Conservation (phyloP, 306 rosid genomes). For the Albizia julibrissin region DNA sequence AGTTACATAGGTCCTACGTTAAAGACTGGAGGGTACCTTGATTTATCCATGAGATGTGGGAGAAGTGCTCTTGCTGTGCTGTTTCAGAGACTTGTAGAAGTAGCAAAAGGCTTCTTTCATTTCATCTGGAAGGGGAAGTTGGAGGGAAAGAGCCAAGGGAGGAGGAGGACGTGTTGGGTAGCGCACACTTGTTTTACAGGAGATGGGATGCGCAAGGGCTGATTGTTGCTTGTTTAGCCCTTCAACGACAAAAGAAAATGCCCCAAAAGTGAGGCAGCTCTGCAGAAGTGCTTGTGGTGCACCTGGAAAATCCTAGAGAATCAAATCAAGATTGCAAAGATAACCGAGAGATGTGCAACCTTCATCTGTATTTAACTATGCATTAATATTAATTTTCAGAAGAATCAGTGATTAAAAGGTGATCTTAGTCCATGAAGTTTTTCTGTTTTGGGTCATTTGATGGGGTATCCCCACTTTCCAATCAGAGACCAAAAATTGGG, state of each 20-base stretch:
- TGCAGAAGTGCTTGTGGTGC: conserved; percentile 95
- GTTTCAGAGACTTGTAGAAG: conserved; percentile 68
- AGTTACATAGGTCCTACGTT: no score
- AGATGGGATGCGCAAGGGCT: conserved; percentile 75
- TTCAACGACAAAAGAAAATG: conserved; percentile 83
- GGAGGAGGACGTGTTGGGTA: conserved; percentile 32
- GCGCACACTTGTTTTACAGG: conserved; percentile 45
- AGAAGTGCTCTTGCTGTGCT: conserved; percentile 43
- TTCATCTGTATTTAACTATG: conserved; percentile 1
- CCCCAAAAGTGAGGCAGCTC: conserved; percentile 93
- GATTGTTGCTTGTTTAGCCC: conserved; percentile 92
- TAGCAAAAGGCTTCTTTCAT: conserved; percentile 69
- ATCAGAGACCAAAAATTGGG: background rate
- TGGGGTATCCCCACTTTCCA: background rate
- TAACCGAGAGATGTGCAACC: conserved; percentile 21
- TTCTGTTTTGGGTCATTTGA: background rate
- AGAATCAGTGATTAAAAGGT: conserved; percentile 1
- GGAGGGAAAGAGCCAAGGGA: conserved; percentile 65
- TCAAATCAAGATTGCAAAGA: conserved; percentile 19
- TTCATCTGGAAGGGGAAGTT: conserved; percentile 75
- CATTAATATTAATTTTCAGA: conserved; percentile 6
- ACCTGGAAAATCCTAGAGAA: conserved; percentile 48
- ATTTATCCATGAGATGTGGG: conserved; percentile 43
- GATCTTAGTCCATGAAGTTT: background rate
- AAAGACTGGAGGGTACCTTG: background rate